Conservation (phyloP, 495 filamentous ascomycete species). For the Arthonia radiata region DNA sequence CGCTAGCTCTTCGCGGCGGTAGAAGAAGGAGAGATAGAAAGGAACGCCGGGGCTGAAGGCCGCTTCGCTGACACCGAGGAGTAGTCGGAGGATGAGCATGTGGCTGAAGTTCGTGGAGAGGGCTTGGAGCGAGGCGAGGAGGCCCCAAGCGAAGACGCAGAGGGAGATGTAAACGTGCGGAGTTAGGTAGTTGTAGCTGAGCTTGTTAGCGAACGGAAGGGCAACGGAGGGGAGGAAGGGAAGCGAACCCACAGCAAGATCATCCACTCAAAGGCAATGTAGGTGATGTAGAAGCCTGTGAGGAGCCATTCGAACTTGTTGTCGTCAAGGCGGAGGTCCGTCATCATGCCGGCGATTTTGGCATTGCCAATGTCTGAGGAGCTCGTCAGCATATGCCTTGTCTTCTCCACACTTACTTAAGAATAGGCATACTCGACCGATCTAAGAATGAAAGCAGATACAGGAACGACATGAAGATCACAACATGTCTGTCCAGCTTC, state of each 20-base stretch:
- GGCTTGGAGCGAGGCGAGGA: constrained; percentile 47
- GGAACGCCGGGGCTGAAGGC: constrained; percentile 37
- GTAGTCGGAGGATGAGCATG: constrained; percentile 19
- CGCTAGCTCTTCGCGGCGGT: constrained; percentile 33
- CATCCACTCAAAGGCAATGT: constrained; percentile 55
- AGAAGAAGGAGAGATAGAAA: constrained; percentile 38
- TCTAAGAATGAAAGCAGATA: constrained; percentile 68
- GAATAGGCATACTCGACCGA: constrained; percentile 35
- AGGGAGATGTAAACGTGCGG: constrained; percentile 31
- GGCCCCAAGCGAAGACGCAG: constrained; percentile 35
- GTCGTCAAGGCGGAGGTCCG: constrained; percentile 33
- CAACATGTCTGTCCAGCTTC: constrained; percentile 50
- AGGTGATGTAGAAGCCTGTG: constrained; percentile 43
- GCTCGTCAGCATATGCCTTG: constrained; percentile 3
- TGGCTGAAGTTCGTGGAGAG: constrained; percentile 28
- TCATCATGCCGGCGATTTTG: constrained; percentile 42
- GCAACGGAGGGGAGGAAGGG: constrained; percentile 8
- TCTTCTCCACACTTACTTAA: background rate
- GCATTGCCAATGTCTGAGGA: constrained; percentile 19
- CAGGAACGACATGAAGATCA: constrained; percentile 54
- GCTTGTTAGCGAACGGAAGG: too few species aligned
- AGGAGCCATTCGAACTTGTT: constrained; percentile 41
- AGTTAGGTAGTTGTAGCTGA: too few species aligned
- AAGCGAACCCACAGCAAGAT: constrained; percentile 33
- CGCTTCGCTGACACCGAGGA: constrained; percentile 34